phyloP scores from a whole-genome alignment of 2,329 filamentous ascomycete genomes.

The Endothia cerciana region DNA sequence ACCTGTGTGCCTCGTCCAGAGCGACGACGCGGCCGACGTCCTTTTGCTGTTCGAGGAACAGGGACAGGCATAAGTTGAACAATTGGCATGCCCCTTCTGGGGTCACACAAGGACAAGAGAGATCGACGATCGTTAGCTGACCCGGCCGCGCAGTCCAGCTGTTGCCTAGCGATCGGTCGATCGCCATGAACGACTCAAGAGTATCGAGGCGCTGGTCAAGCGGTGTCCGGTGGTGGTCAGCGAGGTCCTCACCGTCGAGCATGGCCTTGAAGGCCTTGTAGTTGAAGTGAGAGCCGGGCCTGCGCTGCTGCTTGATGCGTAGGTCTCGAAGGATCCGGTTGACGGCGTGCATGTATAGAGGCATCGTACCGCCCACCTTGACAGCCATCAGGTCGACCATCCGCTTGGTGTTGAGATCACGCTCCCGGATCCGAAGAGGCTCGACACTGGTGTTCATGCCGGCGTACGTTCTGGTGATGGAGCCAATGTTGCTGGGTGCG shows the following conservation, averaged over 20 bases:
- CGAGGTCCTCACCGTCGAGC: constrained; percentile 45
- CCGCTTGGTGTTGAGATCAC: constrained; percentile 60
- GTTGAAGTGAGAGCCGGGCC: constrained; percentile 47
- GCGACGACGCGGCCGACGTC: constrained; percentile 64
- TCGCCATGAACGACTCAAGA: constrained; percentile 67
- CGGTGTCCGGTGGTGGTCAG: constrained; percentile 53
- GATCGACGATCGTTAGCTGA: constrained; percentile 53
- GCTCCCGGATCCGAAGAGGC: too few species aligned
- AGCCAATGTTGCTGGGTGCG: constrained; percentile 54
- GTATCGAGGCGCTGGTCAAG: constrained; percentile 64
- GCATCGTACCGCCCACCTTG: constrained; percentile 43
- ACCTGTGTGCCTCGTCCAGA: constrained; percentile 80
- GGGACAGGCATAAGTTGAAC: constrained; percentile 70
- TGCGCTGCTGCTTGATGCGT: constrained; percentile 48
- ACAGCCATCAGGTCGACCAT: constrained; percentile 66
- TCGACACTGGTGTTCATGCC: constrained; percentile 51
- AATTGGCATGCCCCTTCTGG: constrained; percentile 68
- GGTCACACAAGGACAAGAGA: constrained; percentile 74
- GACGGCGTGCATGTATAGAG: constrained; percentile 62
- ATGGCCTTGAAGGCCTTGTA: constrained; percentile 52
- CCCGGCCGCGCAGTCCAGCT: constrained; percentile 30
- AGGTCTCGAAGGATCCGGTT: constrained; percentile 61
- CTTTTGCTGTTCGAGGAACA: constrained; percentile 64
- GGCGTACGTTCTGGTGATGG: constrained; percentile 47
- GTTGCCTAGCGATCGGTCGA: constrained; percentile 58